Conservation (phyloP, 1,284 basidiomycete genomes). For the Papiliotrema laurentii region DNA sequence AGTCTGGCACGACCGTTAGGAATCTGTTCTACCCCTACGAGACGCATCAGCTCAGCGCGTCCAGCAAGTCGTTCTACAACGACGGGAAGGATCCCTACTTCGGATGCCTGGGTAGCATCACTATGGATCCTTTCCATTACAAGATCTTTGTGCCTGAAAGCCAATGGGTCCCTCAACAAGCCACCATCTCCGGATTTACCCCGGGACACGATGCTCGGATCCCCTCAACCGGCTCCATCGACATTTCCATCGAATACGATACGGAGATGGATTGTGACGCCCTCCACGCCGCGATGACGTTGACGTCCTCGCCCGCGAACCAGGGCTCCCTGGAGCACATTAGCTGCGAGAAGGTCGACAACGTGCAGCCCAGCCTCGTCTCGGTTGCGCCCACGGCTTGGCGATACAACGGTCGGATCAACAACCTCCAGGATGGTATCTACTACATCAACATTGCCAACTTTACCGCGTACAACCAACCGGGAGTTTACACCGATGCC, state of each 20-base stretch:
- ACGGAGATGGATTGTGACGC: conserved; percentile 65
- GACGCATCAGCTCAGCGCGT: conserved; percentile 61
- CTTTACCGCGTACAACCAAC: conserved; percentile 47
- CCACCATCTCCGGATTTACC: conserved; percentile 68
- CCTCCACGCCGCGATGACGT: conserved; percentile 59
- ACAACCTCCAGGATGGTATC: conserved; percentile 72
- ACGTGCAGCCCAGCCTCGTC: conserved; percentile 49
- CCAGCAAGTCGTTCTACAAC: conserved; percentile 61
- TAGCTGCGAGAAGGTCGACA: conserved; percentile 24
- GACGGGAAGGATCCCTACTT: conserved; percentile 60
- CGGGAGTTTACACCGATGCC: conserved; percentile 32
- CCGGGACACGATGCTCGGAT: conserved; percentile 82
- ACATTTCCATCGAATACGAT: conserved; percentile 74
- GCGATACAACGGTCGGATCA: conserved; percentile 67
- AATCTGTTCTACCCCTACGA: conserved; percentile 83
- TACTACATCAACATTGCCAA: conserved; percentile 60
- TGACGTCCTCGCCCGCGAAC: conserved; percentile 65
- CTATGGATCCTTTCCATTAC: conserved; percentile 69
- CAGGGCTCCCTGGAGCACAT: conserved; percentile 56
- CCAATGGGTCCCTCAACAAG: conserved; percentile 65
- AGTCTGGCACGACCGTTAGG: conserved; percentile 57
- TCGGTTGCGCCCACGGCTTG: conserved; percentile 60
- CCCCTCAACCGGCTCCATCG: conserved; percentile 56
- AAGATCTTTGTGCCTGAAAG: conserved; percentile 67
- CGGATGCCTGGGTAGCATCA: conserved; percentile 65